Percentiles rank a stretch among this genome's conserved stretches.
Conservation (phyloP, 176 grass and related monocot genomes). For the Metroxylon sagu region DNA sequence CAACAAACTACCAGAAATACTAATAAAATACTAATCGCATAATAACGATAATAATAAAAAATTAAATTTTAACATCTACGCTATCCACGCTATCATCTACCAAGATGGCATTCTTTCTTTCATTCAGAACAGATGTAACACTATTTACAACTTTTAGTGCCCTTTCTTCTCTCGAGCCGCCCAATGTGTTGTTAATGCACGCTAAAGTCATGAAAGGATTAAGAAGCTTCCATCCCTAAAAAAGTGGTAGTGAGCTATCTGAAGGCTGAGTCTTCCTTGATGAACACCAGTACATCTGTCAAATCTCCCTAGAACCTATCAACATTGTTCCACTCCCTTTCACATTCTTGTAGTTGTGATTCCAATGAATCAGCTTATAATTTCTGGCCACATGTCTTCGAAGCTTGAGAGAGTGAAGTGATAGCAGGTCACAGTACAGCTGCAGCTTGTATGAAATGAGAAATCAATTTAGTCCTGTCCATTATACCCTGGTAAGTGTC, state of each 20-base stretch:
- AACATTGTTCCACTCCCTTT: constrained; percentile 78
- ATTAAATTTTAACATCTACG: too few relatives aligned
- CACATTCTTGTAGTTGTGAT: constrained; percentile 31
- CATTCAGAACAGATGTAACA: constrained; percentile 41
- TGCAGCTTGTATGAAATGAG: constrained; percentile 63
- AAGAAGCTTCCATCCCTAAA: constrained; percentile 72
- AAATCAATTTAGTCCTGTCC: constrained; percentile 55
- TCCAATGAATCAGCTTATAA: constrained; percentile 29
- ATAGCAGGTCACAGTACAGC: constrained; percentile 41
- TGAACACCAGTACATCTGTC: constrained; percentile 46
- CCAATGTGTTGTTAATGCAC: constrained; percentile 70
- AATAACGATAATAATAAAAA: too few relatives aligned
- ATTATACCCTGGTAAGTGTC: too few relatives aligned
- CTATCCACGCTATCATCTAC: constrained; percentile 29
- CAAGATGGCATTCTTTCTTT: constrained; percentile 26
- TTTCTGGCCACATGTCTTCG: constrained; percentile 79
- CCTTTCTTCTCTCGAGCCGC: constrained; percentile 46
- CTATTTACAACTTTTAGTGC: constrained; percentile 63
- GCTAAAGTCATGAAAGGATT: constrained; percentile 84
- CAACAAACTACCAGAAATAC: too few relatives aligned
- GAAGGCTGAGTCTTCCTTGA: constrained; percentile 29
- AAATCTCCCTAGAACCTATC: constrained; percentile 83
- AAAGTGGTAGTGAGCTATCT: constrained; percentile 42
- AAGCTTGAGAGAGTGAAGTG: constrained; percentile 79
- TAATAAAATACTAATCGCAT: too few relatives aligned